Evolutionary conservation across 1,284 basidiomycete species (phyloP).

Genomic region (Cryptococcus neoformans): DNA sequence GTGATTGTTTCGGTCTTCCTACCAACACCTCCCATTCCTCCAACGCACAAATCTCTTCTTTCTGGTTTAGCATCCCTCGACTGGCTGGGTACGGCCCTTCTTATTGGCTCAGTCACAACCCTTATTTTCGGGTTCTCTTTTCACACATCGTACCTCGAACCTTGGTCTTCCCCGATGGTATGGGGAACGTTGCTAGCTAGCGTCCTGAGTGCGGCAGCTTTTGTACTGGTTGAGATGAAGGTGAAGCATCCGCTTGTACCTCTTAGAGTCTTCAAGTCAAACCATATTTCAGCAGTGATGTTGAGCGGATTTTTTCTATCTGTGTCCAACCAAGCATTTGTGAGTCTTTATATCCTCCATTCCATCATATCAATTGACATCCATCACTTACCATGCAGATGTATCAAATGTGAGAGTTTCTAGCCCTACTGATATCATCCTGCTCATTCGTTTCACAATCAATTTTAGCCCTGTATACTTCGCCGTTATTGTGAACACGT

Average conservation of each 20-base stretch:
- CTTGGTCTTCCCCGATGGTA: conserved; percentile 70
- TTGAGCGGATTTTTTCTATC: conserved; percentile 53
- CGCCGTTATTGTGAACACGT: conserved; percentile 40
- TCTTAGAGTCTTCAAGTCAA: conserved; percentile 64
- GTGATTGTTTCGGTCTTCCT: conserved; percentile 34
- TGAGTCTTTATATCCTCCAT: conserved; percentile 24
- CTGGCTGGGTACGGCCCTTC: conserved; percentile 50
- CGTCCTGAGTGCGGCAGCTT: conserved; percentile 55
- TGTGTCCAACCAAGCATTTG: conserved; percentile 68
- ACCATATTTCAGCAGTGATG: conserved; percentile 58
- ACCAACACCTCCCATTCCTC: conserved; percentile 34
- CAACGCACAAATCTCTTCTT: conserved; percentile 22
- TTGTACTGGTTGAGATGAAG: conserved; percentile 68
- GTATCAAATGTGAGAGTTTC: conserved; percentile 23
- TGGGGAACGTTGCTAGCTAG: conserved; percentile 62
- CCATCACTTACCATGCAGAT: conserved; percentile 10
- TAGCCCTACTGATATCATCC: background rate
- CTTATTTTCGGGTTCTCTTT: conserved; percentile 74
- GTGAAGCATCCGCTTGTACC: conserved; percentile 78
- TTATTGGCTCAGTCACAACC: conserved; percentile 68
- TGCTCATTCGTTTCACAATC: background rate
- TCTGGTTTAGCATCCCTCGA: conserved; percentile 5
- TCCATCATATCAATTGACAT: background rate
- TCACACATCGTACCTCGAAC: conserved; percentile 74
- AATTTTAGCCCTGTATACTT: conserved; percentile 44